Conservation (phyloP, 805 yeast species). For the Starmera quercuum region DNA sequence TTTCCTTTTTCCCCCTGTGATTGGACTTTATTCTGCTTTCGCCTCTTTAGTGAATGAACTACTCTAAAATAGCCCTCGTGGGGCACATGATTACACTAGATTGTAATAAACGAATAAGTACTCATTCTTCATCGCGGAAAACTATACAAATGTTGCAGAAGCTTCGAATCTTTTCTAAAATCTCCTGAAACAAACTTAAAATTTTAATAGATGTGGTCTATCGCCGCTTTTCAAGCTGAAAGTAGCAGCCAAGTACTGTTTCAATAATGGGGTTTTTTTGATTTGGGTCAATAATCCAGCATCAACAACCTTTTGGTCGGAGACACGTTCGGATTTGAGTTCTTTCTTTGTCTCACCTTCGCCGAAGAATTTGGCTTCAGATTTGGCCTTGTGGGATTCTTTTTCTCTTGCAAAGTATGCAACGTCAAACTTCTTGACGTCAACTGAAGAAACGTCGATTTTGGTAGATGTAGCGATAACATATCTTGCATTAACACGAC, state of each 20-base stretch:
- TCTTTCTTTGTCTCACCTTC: conserved; percentile 72
- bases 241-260: conserved; percentile 91
- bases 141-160: conserved; percentile 14
- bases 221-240: conserved; percentile 98
- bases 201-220: conserved; percentile 96
- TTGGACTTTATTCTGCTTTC: too few relatives aligned
- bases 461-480: conserved; percentile 98
- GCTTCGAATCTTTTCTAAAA: neutral
- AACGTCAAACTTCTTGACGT: conserved; percentile 86
- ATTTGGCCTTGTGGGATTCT: conserved; percentile 71
- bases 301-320: conserved; percentile 96
- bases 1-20: too few relatives aligned
- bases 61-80: too few relatives aligned
- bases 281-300: conserved; percentile 85
- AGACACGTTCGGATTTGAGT: conserved; percentile 87
- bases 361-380: conserved; percentile 90
- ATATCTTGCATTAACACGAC: conserved; percentile 98
- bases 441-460: conserved; percentile 71
- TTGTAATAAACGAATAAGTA: too few relatives aligned
- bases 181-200: conserved; percentile 44
- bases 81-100: too few relatives aligned
- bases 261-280: conserved; percentile 95
- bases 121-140: conserved; percentile 15
- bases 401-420: conserved; percentile 97
- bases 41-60: too few relatives aligned